A percentile compares a stretch with the other conserved stretches of the same genome.
These are phyloP conservation scores for Xerocomus nothofagi DNA, from an alignment of 1,284 basidiomycete species.

Conservation along the genomic window DNA sequence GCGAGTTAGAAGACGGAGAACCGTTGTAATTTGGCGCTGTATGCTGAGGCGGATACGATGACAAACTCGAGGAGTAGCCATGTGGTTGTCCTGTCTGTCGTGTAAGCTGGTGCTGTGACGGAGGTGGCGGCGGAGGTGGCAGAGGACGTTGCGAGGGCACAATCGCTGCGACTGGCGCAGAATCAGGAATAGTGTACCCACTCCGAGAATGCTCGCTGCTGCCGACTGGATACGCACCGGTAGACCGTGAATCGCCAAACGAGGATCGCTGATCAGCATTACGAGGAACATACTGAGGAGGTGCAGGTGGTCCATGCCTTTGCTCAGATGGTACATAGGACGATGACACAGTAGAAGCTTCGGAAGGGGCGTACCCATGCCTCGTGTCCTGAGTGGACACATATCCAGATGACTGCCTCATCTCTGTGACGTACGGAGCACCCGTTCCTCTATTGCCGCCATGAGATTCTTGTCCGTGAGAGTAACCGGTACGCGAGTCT, in stretches of 20 bases:
- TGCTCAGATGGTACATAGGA: slow-evolving; percentile 26
- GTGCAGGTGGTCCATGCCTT: slow-evolving; percentile 17
- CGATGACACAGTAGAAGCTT: slow-evolving; percentile 14
- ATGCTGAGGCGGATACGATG: slow-evolving; percentile 23
- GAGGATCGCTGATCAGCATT: slow-evolving; percentile 23
- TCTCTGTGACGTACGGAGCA: slow-evolving; percentile 19
- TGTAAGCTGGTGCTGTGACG: slow-evolving; percentile 23
- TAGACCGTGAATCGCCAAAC: slow-evolving; percentile 29
- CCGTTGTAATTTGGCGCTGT: slow-evolving; percentile 13
- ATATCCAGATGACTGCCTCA: slow-evolving; percentile 26
- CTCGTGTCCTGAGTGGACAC: slow-evolving; percentile 23
- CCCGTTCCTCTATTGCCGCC: slow-evolving; percentile 2
- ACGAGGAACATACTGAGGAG: slow-evolving; percentile 22
- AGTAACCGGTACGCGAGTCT: slow-evolving; percentile 23
- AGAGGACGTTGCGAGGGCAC: slow-evolving; percentile 22
- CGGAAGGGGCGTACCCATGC: slow-evolving; percentile 24
- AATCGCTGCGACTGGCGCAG: slow-evolving; percentile 15
- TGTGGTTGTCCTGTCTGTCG: slow-evolving; percentile 25
- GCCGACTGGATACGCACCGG: slow-evolving; percentile 14
- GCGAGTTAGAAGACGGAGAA: slow-evolving; percentile 19
- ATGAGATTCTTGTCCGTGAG: slow-evolving; percentile 26
- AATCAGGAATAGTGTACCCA: slow-evolving; percentile 20
- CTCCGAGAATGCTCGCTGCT: slow-evolving; percentile 19
- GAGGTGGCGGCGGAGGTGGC: slow-evolving; percentile 9
- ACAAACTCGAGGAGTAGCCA: slow-evolving; percentile 17